phyloP scores from a whole-genome alignment of 2,329 filamentous ascomycete genomes.

The Chrysosporium queenslandicum region DNA sequence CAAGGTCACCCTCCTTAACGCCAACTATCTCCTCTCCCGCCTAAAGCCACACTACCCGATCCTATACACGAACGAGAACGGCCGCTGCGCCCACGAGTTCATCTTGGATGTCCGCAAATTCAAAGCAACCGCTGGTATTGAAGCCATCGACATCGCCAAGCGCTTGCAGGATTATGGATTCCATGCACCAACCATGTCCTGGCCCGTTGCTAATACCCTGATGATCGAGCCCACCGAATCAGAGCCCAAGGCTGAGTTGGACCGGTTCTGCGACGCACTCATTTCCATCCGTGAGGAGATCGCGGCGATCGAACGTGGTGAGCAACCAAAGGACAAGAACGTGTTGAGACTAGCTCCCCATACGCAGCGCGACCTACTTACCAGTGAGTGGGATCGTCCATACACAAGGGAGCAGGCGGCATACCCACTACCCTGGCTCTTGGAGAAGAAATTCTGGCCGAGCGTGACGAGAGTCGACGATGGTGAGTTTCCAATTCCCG shows the following conservation, averaged over 20 bases:
- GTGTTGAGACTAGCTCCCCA: conserved; percentile 86
- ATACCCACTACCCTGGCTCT: conserved; percentile 70
- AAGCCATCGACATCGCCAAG: conserved; percentile 93
- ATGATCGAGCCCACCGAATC: conserved; percentile 98
- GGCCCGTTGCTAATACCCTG: conserved; percentile 86
- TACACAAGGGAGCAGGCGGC: conserved; percentile 76
- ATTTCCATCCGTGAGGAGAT: conserved; percentile 83
- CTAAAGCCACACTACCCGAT: conserved; percentile 80
- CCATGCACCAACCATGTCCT: conserved; percentile 94
- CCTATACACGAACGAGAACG: conserved; percentile 82
- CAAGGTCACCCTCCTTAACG: conserved; percentile 85
- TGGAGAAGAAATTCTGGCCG: conserved; percentile 98
- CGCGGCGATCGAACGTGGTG: conserved; percentile 67
- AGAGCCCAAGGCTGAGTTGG: conserved; percentile 83
- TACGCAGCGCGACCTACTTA: conserved; percentile 67
- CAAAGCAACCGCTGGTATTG: conserved; percentile 69
- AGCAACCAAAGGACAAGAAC: conserved; percentile 63
- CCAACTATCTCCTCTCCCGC: conserved; percentile 88
- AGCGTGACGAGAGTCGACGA: conserved; percentile 78
- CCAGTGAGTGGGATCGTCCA: conserved; percentile 66
- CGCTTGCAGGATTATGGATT: conserved; percentile 95
- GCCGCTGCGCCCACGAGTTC: conserved; percentile 92
- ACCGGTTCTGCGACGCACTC: conserved; percentile 83
- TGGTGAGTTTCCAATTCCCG: conserved; percentile 45
- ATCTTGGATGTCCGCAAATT: conserved; percentile 84